Percentiles rank a stretch among this genome's conserved stretches.
phyloP scores from a whole-genome alignment of 352 stramenopile species.

The Phytopythium sindhum region DNA sequence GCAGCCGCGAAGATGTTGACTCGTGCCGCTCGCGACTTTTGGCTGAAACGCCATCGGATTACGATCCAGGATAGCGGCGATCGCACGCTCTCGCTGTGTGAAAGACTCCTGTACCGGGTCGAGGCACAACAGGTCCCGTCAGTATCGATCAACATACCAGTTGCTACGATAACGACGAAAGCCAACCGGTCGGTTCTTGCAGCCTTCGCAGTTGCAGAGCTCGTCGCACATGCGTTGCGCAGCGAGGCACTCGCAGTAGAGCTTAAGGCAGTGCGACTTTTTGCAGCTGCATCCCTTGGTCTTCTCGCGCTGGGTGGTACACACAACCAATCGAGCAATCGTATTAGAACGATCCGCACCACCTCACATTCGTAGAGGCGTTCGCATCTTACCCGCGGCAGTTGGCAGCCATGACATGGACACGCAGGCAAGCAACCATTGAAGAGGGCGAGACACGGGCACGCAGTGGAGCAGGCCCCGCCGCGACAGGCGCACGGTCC shows the following conservation, averaged over 20 bases:
- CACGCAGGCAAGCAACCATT: conserved; percentile 33
- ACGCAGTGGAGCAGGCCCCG: conserved; percentile 38
- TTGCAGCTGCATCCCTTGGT: conserved; percentile 93
- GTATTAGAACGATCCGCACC: not conserved
- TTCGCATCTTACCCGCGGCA: conserved; percentile 4
- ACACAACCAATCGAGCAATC: not conserved
- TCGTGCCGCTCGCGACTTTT: conserved; percentile 86
- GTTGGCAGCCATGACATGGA: conserved; percentile 41
- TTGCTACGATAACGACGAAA: not conserved
- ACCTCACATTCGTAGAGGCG: too few species aligned
- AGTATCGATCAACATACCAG: not conserved
- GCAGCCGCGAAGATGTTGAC: conserved; percentile 91
- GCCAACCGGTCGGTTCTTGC: conserved; percentile 56
- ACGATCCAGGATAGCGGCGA: conserved; percentile 86
- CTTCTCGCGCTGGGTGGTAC: conserved; percentile 25
- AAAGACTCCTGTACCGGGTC: conserved; percentile 31
- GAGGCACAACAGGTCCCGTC: not conserved
- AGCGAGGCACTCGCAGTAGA: conserved; percentile 87
- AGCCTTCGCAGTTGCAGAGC: conserved; percentile 79
- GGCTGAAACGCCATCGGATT: conserved; percentile 95
- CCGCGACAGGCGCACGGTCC: conserved; percentile 23
- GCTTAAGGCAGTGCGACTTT: conserved; percentile 96
- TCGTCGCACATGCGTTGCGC: conserved; percentile 64
- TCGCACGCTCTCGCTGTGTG: conserved; percentile 66
- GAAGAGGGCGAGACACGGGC: conserved; percentile 39